Evolutionary conservation across 169 alveolate genomes (phyloP), one percentile per base, ranked within the genome.

Genomic region (Eimeria falciformis): DNA sequence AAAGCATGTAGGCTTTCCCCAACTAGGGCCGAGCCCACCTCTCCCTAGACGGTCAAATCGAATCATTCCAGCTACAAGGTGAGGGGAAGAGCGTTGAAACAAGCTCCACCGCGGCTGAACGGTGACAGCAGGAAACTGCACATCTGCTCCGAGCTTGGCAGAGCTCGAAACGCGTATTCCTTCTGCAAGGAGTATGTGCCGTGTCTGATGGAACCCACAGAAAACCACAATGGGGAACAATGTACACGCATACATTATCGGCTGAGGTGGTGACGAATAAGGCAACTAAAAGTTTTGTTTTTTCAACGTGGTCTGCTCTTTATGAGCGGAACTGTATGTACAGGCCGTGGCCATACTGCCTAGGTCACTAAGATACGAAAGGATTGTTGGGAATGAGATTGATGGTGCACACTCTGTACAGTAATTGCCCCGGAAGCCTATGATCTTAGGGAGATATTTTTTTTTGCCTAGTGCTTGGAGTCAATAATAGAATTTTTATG

Each of bases 121-220:
- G 14, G 66, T 46, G 1, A 68, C 69, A 2, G 18, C 45, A 27
- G 18, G 56, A 65, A 46, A 77, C 27, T 46, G 69, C 17, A 11
- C 43, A 2, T 21, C 66, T n/a, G 86, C 3, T 27, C 69, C 86
- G 21, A 25, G 3, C 17, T 27, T 77, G 3, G 68, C 29, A 27
- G 86, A 77, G 47, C 29, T 46, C 86, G 45, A 68, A 77, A 77
- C 86, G 29, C 86, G 86, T 47, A 77, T 47, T 29, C 86, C 86
- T 27, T 77, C 69, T 43, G 29, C 86, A 77, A 12, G 66, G 86
- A 77, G 18, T 9, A 55, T 68, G 50, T 46, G 66, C 66, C 46
- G 86, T 25, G 27, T 47, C 47, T 23, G 68, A 37, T 77, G 86
- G 69, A 46, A 23, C 4, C 33, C 40, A 47, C 47, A 77, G 23